These are phyloP conservation scores for Fusarium continuum DNA, from an alignment of 2,329 filamentous ascomycete species.

Conservation along the genomic window DNA sequence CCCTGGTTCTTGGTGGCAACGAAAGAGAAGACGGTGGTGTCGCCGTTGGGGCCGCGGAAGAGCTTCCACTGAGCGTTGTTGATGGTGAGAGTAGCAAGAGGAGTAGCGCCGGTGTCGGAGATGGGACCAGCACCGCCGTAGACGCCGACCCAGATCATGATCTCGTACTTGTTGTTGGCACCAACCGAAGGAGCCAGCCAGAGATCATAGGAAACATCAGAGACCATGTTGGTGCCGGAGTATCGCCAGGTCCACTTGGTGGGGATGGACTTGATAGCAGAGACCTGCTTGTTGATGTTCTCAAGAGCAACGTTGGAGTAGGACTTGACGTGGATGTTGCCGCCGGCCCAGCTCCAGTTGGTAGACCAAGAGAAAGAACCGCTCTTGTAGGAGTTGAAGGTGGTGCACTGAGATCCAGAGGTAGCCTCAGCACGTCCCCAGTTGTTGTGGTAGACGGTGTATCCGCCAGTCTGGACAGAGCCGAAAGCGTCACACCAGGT, in stretches of 20 bases:
- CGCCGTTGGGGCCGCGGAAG: slow-evolving; percentile 68
- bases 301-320: slow-evolving; percentile 55
- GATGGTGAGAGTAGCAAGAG: slow-evolving; percentile 57
- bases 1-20: slow-evolving; percentile 53
- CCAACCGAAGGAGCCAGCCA: slow-evolving; percentile 62
- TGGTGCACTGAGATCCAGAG: slow-evolving; percentile 54
- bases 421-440: slow-evolving; percentile 54
- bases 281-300: slow-evolving; percentile 49
- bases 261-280: slow-evolving; percentile 48
- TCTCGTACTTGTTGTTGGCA: slow-evolving; percentile 61
- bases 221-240: slow-evolving; percentile 50
- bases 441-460: slow-evolving; percentile 63
- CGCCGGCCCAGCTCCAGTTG: slow-evolving; percentile 54
- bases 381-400: slow-evolving; percentile 48
- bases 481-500: slow-evolving; percentile 53
- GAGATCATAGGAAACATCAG: slow-evolving; percentile 69
- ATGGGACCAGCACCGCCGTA: slow-evolving; percentile 69
- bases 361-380: slow-evolving; percentile 53
- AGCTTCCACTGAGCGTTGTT: slow-evolving; percentile 65
- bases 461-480: slow-evolving; percentile 50
- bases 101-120: slow-evolving; percentile 13
- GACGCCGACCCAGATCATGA: slow-evolving; percentile 72
- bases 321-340: slow-evolving; percentile 53
- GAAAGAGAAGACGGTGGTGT: slow-evolving; percentile 68
- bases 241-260: slow-evolving; percentile 49